Evolutionary conservation across 805 yeast genomes (phyloP).

Genomic region (Candida koratica): DNA sequence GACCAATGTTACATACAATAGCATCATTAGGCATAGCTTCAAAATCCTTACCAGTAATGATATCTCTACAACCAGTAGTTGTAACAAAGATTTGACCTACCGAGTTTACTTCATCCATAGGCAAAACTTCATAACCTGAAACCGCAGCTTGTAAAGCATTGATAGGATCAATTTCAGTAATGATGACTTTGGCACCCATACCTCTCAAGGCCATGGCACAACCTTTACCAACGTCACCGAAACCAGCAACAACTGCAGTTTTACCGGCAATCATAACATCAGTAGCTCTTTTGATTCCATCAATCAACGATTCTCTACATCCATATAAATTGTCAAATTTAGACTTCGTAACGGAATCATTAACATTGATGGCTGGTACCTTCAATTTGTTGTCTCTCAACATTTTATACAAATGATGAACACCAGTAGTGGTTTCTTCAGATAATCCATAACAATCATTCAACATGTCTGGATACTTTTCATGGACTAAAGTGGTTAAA

Average conservation of each 20-base stretch:
- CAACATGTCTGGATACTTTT: slow-evolving; percentile 96
- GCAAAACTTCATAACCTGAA: slow-evolving; percentile 94
- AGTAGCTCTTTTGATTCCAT: slow-evolving; percentile 99
- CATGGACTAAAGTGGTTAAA: slow-evolving; percentile 93
- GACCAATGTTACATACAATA: slow-evolving; percentile 99
- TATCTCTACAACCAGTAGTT: slow-evolving; percentile 99
- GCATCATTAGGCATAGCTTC: slow-evolving; percentile 97
- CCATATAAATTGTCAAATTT: slow-evolving; percentile 99
- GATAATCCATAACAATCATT: slow-evolving; percentile 92
- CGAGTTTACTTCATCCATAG: slow-evolving; percentile 90
- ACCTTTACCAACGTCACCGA: slow-evolving; percentile 99
- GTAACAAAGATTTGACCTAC: slow-evolving; percentile 97
- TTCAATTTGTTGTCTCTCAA: slow-evolving; percentile 80
- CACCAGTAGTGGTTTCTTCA: slow-evolving; percentile 99
- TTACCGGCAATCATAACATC: slow-evolving; percentile 99
- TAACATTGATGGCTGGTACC: slow-evolving; percentile 99
- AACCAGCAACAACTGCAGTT: slow-evolving; percentile 98
- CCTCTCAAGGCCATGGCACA: slow-evolving; percentile 98
- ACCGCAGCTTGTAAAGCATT: slow-evolving; percentile 99
- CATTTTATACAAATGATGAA: slow-evolving; percentile 97
- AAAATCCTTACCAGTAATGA: slow-evolving; percentile 86
- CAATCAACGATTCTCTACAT: slow-evolving; percentile 97
- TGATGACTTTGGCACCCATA: slow-evolving; percentile 98
- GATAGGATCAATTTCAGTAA: slow-evolving; percentile 97
- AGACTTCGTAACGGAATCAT: slow-evolving; percentile 98